These are phyloP conservation scores for Crucibulum laeve DNA, from an alignment of 768 basidiomycete genomes.

Conservation along the genomic window DNA sequence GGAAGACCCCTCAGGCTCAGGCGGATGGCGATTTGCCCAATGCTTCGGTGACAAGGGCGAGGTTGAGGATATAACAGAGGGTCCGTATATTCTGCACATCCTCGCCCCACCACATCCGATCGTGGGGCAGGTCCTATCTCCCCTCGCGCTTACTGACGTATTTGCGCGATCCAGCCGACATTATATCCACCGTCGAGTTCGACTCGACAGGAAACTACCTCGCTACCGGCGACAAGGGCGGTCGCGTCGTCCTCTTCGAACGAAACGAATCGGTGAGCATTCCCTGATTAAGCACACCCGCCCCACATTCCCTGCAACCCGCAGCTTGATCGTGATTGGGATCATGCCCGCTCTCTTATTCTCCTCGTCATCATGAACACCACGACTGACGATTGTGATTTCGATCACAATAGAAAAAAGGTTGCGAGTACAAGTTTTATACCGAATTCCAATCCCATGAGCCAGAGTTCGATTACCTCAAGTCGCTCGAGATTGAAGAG, in stretches of 20 bases:
- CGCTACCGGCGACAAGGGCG: constrained; percentile 99
- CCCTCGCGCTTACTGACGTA: constrained; percentile 8
- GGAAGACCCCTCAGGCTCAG: constrained; percentile 85
- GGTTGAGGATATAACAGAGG: constrained; percentile 99
- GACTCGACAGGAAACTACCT: constrained; percentile 99
- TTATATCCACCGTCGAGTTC: constrained; percentile 99
- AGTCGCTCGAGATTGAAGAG: constrained; percentile 99
- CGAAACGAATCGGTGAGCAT: constrained; percentile 86
- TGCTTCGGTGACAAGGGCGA: constrained; percentile 99
- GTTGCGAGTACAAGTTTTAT: constrained; percentile 99
- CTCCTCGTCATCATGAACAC: background rate
- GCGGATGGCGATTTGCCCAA: constrained; percentile 98
- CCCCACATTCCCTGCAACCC: background rate
- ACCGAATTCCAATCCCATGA: constrained; percentile 99
- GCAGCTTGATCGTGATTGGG: background rate
- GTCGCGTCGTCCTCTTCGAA: constrained; percentile 97
- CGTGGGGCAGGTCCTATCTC: constrained; percentile 3
- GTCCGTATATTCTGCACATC: constrained; percentile 35
- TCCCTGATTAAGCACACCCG: constrained; percentile 5
- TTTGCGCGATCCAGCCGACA: constrained; percentile 73
- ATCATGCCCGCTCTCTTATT: background rate
- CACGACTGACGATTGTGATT: constrained; percentile 14
- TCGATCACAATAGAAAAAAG: constrained; percentile 99
- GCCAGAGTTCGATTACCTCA: constrained; percentile 99
- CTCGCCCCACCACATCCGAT: constrained; percentile 2